Percentiles rank a stretch among this genome's conserved stretches.
phyloP scores from a whole-genome alignment of 2,329 filamentous ascomycete genomes.

The Hypomyces perniciosus region DNA sequence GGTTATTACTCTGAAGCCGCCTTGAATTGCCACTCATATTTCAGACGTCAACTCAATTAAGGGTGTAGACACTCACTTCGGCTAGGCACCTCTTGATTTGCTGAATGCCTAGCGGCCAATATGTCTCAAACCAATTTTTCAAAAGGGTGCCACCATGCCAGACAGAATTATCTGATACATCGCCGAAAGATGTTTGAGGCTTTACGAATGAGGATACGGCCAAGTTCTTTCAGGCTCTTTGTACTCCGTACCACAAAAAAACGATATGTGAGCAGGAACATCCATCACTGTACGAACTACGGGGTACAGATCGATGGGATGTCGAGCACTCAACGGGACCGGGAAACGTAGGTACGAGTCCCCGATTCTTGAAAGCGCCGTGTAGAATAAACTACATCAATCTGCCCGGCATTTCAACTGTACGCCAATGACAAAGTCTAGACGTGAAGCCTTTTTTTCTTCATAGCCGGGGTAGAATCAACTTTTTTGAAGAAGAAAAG shows the following conservation, averaged over 20 bases:
- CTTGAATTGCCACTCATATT: no score
- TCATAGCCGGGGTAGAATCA: constrained; percentile 48
- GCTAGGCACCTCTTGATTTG: no score
- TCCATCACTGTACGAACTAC: constrained; percentile 12
- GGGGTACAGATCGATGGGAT: constrained; percentile 26
- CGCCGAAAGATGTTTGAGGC: no score
- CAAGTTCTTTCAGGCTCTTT: no score
- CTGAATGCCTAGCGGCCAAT: no score
- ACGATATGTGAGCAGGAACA: constrained; percentile 17
- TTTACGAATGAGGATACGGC: no score
- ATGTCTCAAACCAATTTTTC: no score
- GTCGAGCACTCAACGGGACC: constrained; percentile 61
- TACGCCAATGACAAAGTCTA: constrained; percentile 35
- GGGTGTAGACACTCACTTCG: no score
- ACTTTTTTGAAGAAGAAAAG: constrained; percentile 47
- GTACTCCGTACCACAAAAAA: constrained; percentile 1
- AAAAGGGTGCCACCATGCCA: no score
- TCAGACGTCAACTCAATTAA: no score
- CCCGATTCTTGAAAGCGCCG: constrained; percentile 61
- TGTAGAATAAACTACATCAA: constrained; percentile 34
- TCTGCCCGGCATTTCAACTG: constrained; percentile 58
- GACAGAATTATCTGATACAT: no score
- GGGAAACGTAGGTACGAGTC: constrained; percentile 49
- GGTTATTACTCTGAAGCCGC: no score
- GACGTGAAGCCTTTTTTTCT: constrained; percentile 49